Conservation (phyloP, 352 stramenopile species). For the Pythium myriotylum region DNA sequence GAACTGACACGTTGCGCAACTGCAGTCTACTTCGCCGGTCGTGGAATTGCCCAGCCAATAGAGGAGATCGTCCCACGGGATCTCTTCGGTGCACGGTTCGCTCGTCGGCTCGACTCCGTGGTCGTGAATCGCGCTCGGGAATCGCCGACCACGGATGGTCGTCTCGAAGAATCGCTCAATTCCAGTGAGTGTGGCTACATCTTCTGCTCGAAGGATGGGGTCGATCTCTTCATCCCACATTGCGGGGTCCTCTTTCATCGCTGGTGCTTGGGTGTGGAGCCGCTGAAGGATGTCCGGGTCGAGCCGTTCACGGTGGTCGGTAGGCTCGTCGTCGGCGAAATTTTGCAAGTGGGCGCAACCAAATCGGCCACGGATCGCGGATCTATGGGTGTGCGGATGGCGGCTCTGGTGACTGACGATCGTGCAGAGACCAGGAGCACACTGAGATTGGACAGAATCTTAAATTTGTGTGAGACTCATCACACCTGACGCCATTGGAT, state of each 20-base stretch:
- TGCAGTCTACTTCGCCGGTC: constrained; percentile 26
- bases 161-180: constrained; percentile 8
- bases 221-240: background rate
- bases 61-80: constrained; percentile 28
- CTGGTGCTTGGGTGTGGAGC: background rate
- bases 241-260: background rate
- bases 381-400: too few species aligned
- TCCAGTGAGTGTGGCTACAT: constrained; percentile 8
- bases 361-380: too few species aligned
- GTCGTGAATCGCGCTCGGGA: constrained; percentile 5
- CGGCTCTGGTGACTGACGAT: too few species aligned
- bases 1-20: constrained; percentile 11
- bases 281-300: too few species aligned
- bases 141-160: background rate
- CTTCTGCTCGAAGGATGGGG: background rate
- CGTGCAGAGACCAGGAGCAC: too few species aligned
- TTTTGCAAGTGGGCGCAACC: too few species aligned
- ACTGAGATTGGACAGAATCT: too few species aligned
- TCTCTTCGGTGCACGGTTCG: constrained; percentile 26
- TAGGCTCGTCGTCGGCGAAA: too few species aligned
- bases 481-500: too few species aligned
- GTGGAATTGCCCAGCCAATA: constrained; percentile 26
- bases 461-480: too few species aligned
- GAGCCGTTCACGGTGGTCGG: too few species aligned
- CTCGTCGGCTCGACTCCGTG: constrained; percentile 14